These are phyloP conservation scores for Stephanodiscus triporus DNA, from an alignment of 108 stramenopile species.

Conservation along the genomic window DNA sequence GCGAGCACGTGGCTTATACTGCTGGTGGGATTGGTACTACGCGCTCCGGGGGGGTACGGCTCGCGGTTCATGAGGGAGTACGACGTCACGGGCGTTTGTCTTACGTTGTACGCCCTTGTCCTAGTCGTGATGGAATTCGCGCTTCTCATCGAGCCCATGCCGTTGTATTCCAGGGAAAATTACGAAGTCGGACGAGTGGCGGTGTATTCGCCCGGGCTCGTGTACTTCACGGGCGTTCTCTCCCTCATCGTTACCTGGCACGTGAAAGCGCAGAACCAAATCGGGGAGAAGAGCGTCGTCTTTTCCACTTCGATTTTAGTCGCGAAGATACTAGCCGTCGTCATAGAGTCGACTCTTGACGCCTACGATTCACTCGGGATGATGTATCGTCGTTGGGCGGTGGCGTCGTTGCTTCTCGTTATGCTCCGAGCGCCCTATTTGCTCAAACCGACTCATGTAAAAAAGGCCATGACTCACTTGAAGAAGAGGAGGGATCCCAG, in stretches of 20 bases:
- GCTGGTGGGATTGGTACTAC: conserved; percentile 64
- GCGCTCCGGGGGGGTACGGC: conserved; percentile 65
- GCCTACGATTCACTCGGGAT: conserved; percentile 31
- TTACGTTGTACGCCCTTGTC: conserved; percentile 53
- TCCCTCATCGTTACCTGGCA: conserved; percentile 40
- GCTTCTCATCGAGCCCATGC: conserved; percentile 61
- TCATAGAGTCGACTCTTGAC: conserved; percentile 57
- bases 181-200: conserved; percentile 59
- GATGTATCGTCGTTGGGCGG: conserved; percentile 50
- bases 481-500: conserved; percentile 43
- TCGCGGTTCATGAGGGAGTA: conserved; percentile 52
- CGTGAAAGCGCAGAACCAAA: conserved; percentile 46
- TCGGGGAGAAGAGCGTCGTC: conserved; percentile 38
- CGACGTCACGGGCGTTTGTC: conserved; percentile 61
- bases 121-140: conserved; percentile 58
- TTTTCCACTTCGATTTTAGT: conserved; percentile 47
- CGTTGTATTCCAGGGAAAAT: conserved; percentile 52
- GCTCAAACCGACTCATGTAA: conserved; percentile 61
- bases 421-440: conserved; percentile 58
- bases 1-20: conserved; percentile 53
- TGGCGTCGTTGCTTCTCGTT: conserved; percentile 51
- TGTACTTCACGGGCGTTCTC: conserved; percentile 57
- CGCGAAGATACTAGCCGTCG: conserved; percentile 64
- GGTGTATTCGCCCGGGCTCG: conserved; percentile 60
- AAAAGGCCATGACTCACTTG: conserved; percentile 24